Evolutionary conservation across 192 early-diverging fungal species (phyloP), one percentile per base, ranked within the genome.

Genomic region (Tieghemiomyces parasiticus): DNA sequence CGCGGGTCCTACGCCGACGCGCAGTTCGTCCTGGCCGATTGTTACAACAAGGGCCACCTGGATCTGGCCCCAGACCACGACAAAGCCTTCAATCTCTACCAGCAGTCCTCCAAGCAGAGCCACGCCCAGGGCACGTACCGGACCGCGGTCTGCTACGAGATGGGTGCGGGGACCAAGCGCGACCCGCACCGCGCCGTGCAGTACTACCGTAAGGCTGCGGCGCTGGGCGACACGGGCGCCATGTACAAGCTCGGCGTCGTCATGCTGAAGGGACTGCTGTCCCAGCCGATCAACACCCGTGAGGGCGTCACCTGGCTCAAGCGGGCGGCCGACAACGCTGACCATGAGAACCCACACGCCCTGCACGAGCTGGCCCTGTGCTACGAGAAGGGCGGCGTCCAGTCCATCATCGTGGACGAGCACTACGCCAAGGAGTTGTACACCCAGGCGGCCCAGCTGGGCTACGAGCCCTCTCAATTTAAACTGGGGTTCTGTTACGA

Each of bases 211-310:
- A 95, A 97, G 72, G 87, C 92, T 0, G 94, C 93, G 0, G 81
- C 84, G 13, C 67, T 93, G 51, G 85, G 89, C 48, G 92, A 96
- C 54, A 87, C 92, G 14, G 84, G 91, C 0, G 92, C 90, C 28
- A 97, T 99, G 96, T 94, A 90, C 80, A 97, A 96, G 71, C 75
- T 96, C 22, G 96, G 91, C 24, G 84, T 93, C 78, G 86, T 96
- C 19, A 67, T 96, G 46, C 68, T 96, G 65, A 85, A 91, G 64
- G 94, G 94, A 13, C 62, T 81, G 62, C 68, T 96, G 53, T 81
- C 83, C 10, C 83, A 89, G 58, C 62, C 73, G 9, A 65, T 75
- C 44, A 86, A 91, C 63, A 90, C 93, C 16, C 75, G 89, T 20
- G 96, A 99, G 61, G 96, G 86, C 22, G 79, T 96, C 46, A 89